phyloP scores from a whole-genome alignment of 2,329 filamentous ascomycete genomes.

The Calonectria multiphialidica region DNA sequence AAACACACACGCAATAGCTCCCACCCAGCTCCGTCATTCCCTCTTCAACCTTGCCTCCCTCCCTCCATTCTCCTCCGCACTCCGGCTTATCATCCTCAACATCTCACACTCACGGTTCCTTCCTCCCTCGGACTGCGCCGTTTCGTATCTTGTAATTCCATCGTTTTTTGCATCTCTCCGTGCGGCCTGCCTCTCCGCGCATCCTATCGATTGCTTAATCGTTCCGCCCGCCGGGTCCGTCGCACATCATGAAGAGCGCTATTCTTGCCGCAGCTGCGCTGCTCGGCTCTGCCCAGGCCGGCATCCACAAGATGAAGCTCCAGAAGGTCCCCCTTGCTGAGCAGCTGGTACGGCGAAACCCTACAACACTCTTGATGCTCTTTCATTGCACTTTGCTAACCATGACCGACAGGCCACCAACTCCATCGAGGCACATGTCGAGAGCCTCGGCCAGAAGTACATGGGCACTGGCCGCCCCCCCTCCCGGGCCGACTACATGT shows the following conservation, averaged over 20 bases:
- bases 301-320: slow-evolving; percentile 95
- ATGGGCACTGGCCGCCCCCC: slow-evolving; percentile 79
- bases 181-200: slow-evolving; percentile 5
- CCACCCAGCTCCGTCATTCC: slow-evolving; percentile 43
- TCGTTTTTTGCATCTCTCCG: slow-evolving; percentile 1
- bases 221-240: slow-evolving; percentile 25
- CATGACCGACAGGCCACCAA: slow-evolving; percentile 71
- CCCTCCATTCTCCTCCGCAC: slow-evolving; percentile 22
- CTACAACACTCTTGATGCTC: slow-evolving; percentile 8
- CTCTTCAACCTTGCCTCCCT: slow-evolving; percentile 11
- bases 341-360: slow-evolving; percentile 79
- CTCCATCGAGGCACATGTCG: slow-evolving; percentile 84
- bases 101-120: slow-evolving; percentile 24
- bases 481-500: slow-evolving; percentile 79
- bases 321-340: slow-evolving; percentile 95
- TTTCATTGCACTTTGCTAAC: slow-evolving; percentile 25
- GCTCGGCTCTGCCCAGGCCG: slow-evolving; percentile 85
- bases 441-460: slow-evolving; percentile 94
- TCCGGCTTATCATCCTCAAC: slow-evolving; percentile 32
- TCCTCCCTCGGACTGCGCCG: slow-evolving; percentile 20
- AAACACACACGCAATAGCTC: slow-evolving; percentile 43
- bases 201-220: slow-evolving; percentile 11
- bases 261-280: slow-evolving; percentile 84
- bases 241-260: slow-evolving; percentile 84
- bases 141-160: slow-evolving; percentile 21